These are phyloP conservation scores for Dictyostelium capitatum DNA, from an alignment of 78 protist species.

Conservation along the genomic window DNA sequence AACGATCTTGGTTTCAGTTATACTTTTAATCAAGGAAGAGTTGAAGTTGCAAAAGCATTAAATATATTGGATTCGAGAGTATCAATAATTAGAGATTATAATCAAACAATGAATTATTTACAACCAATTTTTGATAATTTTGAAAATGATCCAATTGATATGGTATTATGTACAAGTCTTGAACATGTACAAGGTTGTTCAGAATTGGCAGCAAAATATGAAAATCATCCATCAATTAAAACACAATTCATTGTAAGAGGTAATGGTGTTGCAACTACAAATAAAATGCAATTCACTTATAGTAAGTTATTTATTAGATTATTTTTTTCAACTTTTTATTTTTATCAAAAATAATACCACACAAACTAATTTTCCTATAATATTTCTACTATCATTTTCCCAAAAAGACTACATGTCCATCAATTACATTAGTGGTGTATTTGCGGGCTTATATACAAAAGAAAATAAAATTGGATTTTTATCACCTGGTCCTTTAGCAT, in stretches of 20 bases:
- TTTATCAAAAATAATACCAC: no score
- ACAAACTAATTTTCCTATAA: no score
- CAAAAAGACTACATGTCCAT: no score
- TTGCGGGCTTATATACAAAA: constrained; percentile 2
- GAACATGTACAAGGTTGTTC: not conserved
- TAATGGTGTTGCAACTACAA: no score
- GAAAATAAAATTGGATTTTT: not conserved
- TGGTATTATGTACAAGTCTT: not conserved
- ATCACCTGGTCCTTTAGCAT: not conserved
- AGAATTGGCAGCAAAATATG: not conserved
- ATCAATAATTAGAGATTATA: not conserved
- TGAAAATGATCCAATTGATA: not conserved
- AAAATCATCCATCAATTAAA: not conserved
- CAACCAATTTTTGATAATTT: not conserved
- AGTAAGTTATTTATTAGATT: no score
- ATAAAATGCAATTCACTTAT: not conserved
- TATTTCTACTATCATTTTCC: no score
- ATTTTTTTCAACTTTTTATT: no score
- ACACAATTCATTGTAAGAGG: not conserved
- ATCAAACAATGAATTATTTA: not conserved
- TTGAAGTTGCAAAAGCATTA: not conserved
- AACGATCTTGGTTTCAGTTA: constrained; percentile 10
- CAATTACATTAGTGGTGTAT: constrained; percentile 6
- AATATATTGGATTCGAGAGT: not conserved
- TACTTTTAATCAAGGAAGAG: not conserved